Evolutionary conservation across 306 rosid species (phyloP).

Genomic region (Begonia fuchsioides): DNA sequence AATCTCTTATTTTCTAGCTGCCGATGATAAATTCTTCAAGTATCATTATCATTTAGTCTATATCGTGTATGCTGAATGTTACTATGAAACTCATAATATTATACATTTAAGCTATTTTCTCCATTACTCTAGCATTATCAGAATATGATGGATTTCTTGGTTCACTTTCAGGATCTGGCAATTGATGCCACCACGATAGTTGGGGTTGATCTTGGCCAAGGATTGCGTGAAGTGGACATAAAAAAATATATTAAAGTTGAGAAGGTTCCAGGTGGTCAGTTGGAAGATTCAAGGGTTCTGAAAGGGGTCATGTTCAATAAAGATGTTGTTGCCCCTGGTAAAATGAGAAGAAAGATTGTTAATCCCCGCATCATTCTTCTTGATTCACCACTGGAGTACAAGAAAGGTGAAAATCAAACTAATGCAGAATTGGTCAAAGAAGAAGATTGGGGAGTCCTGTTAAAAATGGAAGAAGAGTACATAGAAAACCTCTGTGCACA

Average conservation of each 20-base stretch:
- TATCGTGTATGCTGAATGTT: too few species aligned
- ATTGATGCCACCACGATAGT: constrained; percentile 82
- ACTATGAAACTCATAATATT: too few species aligned
- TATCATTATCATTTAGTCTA: too few species aligned
- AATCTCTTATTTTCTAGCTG: too few species aligned
- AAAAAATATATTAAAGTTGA: constrained; percentile 91
- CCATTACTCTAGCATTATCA: too few species aligned
- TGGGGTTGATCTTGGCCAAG: constrained; percentile 85
- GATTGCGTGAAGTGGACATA: constrained; percentile 80
- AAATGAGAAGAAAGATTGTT: constrained; percentile 89
- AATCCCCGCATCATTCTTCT: constrained; percentile 87
- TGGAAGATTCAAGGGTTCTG: constrained; percentile 77
- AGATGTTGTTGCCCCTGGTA: constrained; percentile 88
- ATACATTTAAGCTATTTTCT: too few species aligned
- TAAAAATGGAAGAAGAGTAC: constrained; percentile 86
- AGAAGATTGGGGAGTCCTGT: constrained; percentile 82
- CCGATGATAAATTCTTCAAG: too few species aligned
- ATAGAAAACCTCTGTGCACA: constrained; percentile 75
- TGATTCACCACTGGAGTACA: constrained; percentile 81
- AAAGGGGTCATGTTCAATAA: constrained; percentile 90
- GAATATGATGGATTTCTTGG: background rate
- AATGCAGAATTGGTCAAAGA: constrained; percentile 83
- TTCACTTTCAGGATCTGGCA: constrained; percentile 58
- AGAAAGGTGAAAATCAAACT: constrained; percentile 93
- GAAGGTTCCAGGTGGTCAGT: constrained; percentile 87